Base-by-base conservation (phyloP, 805 yeast genomes). In the Lipomyces mesembrius region DNA sequence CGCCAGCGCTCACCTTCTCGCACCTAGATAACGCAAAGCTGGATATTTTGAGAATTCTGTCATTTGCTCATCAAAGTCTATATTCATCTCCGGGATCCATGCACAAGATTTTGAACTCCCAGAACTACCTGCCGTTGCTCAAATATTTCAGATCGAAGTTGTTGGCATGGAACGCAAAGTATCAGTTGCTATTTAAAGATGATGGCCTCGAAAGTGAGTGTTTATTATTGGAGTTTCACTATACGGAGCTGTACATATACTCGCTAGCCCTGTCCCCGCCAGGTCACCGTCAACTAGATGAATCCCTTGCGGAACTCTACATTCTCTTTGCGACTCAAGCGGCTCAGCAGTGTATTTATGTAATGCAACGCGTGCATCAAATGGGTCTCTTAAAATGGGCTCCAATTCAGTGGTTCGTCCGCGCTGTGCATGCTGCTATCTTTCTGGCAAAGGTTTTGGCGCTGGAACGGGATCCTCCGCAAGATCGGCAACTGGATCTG, bases 331-430 rank as follows among this genome's bases (percentile, higher is more conserved):
- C 97, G 0, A 91, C 88, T 71, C 85, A 82, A 66, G 89, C 98
- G 0, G 97, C 97, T 0, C 87, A 88, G 73, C 96, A 90, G 75
- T 85, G 91, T 73, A 79, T 93, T 34, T 82, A 84, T 29, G 88
- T 89, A 3, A 90, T 93, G 3, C 86, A 85, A 64, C 79, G 95
- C 52, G 87, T 92, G 5, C 91, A 88, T 73, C 72, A 68, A 14
- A 78, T 89, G 66, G 85, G 84, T 66, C 79, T 88, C 81, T 79
- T 92, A 62, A 82, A 87, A 65, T 89, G 83, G 74, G 91, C 92
- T 88, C 97, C 98, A 0, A 92, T 92, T n/a, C 81, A 97, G 69
- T 92, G 97, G 97, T 87, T 90, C 6, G 89, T 91, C 0, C 82
- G 97, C 61, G 87, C 92, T 34, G 92, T 93, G 25, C 86, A 94